Conservation (phyloP, 495 filamentous ascomycete species). For the Thozetella sp. region DNA sequence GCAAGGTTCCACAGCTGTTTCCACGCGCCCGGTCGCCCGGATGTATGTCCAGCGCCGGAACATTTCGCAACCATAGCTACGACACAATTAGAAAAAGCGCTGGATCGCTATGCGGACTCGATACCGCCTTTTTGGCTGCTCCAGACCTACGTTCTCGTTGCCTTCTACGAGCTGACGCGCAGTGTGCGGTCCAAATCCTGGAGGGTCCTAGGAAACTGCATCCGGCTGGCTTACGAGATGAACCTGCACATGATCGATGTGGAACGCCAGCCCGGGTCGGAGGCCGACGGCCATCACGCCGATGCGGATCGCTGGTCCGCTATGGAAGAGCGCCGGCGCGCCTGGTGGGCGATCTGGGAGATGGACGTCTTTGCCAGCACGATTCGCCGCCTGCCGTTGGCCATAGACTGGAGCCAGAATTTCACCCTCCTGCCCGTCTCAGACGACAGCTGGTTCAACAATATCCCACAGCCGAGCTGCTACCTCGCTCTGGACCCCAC, state of each 20-base stretch:
- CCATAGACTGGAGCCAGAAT: constrained; percentile 29
- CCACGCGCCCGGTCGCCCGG: neutral
- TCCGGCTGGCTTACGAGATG: constrained; percentile 29
- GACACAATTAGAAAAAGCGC: constrained; percentile 15
- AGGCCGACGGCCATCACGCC: neutral
- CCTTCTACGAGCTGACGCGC: constrained; percentile 23
- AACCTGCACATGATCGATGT: constrained; percentile 27
- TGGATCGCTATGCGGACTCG: constrained; percentile 24
- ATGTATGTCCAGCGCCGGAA: constrained; percentile 6
- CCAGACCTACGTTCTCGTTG: constrained; percentile 23
- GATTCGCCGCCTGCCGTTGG: constrained; percentile 28
- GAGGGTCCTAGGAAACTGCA: constrained; percentile 28
- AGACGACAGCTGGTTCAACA: constrained; percentile 31
- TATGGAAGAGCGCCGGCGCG: constrained; percentile 25
- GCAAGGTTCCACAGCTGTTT: constrained; percentile 15
- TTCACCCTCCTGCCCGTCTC: constrained; percentile 21
- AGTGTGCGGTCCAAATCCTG: constrained; percentile 28
- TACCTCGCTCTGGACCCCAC: constrained; percentile 23
- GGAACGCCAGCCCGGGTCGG: neutral
- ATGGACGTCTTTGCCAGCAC: constrained; percentile 38
- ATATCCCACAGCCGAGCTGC: constrained; percentile 21
- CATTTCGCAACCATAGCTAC: constrained; percentile 20
- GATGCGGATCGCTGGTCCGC: constrained; percentile 17
- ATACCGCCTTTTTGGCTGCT: constrained; percentile 24
- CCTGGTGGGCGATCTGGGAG: constrained; percentile 43